Evolutionary conservation across 2,329 filamentous ascomycete genomes (phyloP), one percentile per base, ranked within the genome.

Genomic region (Ilyonectria destructans): DNA sequence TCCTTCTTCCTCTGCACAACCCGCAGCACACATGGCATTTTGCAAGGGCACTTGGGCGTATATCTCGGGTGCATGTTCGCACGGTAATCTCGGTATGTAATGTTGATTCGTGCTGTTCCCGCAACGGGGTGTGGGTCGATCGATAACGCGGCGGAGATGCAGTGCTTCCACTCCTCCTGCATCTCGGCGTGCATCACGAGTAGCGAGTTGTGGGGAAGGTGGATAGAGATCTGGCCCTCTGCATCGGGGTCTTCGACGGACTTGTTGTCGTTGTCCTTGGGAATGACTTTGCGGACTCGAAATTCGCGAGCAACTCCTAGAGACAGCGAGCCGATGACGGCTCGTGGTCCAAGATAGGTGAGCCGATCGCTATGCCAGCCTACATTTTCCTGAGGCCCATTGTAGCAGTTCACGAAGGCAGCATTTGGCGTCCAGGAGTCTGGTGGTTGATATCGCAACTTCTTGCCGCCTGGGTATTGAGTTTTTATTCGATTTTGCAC

Each of bases 101-200:
- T 89, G 78, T 98, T 98, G 74, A 99, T 95, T 46, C 96, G 88
- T 70, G 90, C 91, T 74, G 91, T 95, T 1, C 92, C 92, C 0
- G 95, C 88, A 1, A 97, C 79, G 0, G 95, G 94, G 79, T 99
- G 96, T 1, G 94, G 94, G 69, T 95, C 92, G 66, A 98, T 93
- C 4, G 91, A 89, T 56, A 87, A 85, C 0, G 93, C 91, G 0
- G 95, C 93, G 0, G 90, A 86, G 49, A 99, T 93, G 72, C 89
- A 89, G 80, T 99, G 96, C 80, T 98, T 98, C 95, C 95, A 98
- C 77, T 93, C 92, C 78, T 98, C 96, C 78, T 98, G 96, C 94
- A 97, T 98, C 78, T 97, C 94, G 1, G 96, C 95, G 77, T 98
- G 95, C 96, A 99, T 98, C 10, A 98, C 86, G 0, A 99, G 86